Evolutionary conservation across 2,329 filamentous ascomycete species (phyloP), one percentile per base, ranked within the genome.

Genomic region (Huntiella omanensis): DNA sequence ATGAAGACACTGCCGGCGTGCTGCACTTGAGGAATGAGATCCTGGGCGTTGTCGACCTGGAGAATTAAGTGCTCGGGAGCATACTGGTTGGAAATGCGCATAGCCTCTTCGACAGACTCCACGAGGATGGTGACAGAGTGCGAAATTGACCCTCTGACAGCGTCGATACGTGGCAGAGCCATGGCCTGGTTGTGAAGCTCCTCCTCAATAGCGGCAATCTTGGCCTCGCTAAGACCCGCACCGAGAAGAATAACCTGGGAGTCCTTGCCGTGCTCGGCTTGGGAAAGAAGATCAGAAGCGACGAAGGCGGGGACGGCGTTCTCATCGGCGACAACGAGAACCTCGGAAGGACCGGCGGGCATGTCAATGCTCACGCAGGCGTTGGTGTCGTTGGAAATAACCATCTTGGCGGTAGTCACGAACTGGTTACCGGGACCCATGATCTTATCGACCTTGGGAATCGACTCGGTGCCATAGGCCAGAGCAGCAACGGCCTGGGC

Each of bases 391-490:
- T 98, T 98, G 62, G 81, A 84, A 38, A 98, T 91, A 55, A 87
- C 73, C 91, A 98, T 98, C 73, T 98, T 98, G 45, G 84, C 91
- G 1, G 91, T 91, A 0, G 91, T 98, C 36, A 98, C 91, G 58
- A 96, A 98, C 62, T 96, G 91, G 64, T 98, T 98, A 33, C 91
- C 91, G 2, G 91, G 91, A 0, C 91, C 91, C 10, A 96, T 75
- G 55, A 98, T 95, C 74, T 98, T 98, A 70, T 98, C 91, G 5
- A 98, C 91, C 67, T 98, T 98, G 61, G 70, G 83, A 43, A 98
- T 77, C 55, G 79, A 88, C 63, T 95, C 82, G 0, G 91, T 98
- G 41, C 91, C 91, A 64, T 98, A 98, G 2, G 91, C 91, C 80
- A 98, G 82, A 41, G 91, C 91, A 15, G 88, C 91, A 34, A 98